Evolutionary conservation across 768 basidiomycete genomes (phyloP), one percentile per base, ranked within the genome.

Genomic region (Clavaria fumosa): DNA sequence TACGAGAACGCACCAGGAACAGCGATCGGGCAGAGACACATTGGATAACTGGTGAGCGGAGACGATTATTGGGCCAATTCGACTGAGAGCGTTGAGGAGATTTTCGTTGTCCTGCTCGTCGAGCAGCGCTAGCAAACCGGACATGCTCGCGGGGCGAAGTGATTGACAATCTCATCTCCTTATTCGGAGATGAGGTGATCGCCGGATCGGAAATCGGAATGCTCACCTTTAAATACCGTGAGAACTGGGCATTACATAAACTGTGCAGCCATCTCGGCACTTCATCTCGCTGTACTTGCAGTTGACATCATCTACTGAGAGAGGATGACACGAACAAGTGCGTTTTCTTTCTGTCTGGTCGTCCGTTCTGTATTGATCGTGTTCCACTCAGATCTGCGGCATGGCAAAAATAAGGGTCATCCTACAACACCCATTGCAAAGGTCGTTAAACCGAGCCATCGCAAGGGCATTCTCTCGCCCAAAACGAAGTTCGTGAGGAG

Each of bases 401-500:
- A 64, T 59, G 91, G 91, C 52, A 64, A 66, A 50, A 91, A 89
- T 70, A 75, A 78, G 50, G 91, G 91, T 53, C 78, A 78, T 64
- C 78, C 83, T 46, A 90, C 90, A 21, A 90, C 89, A 35, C 56
- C 78, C 51, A 77, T 96, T 56, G 63, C 75, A 50, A 78, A 81
- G 63, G 61, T 61, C 35, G 60, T 66, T 34, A 75, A 78, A 52
- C 91, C 90, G 39, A 80, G 78, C 54, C 76, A 95, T 53, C 83
- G 86, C 61, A 97, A 96, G 71, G 95, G 95, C 49, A 66, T 75
- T 45, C 75, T 75, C 55, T 89, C 84, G 34, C 74, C 76, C 49
- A 89, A 88, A 68, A 90, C 81, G 56, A 80, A 81, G 53, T 89
- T 99, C 53, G 90, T 96, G 56, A 82, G 85, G 57, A 81, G 78